phyloP scores from a whole-genome alignment of 257 asterid genomes.

The Lithospermum erythrorhizon region DNA sequence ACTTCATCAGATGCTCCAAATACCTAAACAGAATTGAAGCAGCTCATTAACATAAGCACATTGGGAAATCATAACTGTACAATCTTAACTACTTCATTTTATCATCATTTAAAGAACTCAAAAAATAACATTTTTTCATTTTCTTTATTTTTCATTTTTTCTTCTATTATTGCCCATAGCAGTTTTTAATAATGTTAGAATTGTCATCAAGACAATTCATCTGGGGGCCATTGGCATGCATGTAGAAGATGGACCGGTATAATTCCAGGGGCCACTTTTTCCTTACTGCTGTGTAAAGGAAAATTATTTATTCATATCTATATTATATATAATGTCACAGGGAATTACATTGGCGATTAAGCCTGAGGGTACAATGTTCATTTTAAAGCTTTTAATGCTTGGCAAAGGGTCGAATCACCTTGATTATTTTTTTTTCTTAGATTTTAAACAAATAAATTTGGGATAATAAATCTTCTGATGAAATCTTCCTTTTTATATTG shows the following conservation, averaged over 20 bases:
- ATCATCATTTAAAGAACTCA: slow-evolving; percentile 6
- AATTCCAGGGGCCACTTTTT: background rate
- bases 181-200: background rate
- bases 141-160: background rate
- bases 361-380: no score
- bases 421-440: no score
- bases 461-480: no score
- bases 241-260: background rate
- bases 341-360: no score
- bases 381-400: no score
- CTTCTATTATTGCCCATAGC: background rate
- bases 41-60: slow-evolving; percentile 1
- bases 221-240: background rate
- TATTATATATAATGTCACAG: no score
- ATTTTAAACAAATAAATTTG: no score
- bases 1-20: slow-evolving; percentile 51
- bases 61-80: slow-evolving; percentile 11
- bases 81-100: slow-evolving; percentile 5
- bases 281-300: background rate
- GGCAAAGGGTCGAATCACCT: no score
- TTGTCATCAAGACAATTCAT: background rate
- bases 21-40: slow-evolving; percentile 20
- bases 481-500: no score
- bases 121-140: slow-evolving; percentile 10
- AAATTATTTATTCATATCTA: background rate